phyloP scores from a whole-genome alignment of 208 protist species.

The Crithidia sp. region DNA sequence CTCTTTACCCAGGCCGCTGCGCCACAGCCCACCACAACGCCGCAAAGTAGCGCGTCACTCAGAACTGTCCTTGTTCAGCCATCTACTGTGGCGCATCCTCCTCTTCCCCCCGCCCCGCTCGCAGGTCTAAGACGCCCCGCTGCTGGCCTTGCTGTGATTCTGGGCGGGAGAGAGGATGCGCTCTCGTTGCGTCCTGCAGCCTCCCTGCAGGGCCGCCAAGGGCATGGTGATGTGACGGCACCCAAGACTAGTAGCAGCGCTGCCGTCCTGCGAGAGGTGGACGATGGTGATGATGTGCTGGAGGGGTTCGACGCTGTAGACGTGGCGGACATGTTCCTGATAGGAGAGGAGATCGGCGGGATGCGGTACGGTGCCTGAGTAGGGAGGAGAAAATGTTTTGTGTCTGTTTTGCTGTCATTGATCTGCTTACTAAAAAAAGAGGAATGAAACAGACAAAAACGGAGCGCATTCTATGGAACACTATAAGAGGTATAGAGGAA shows the following conservation, averaged over 20 bases:
- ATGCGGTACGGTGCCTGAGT: slow-evolving; percentile 43
- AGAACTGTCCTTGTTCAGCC: too few species aligned
- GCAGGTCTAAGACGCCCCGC: not conserved
- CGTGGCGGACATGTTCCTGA: slow-evolving; percentile 58
- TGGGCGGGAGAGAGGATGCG: not conserved
- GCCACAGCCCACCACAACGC: not conserved
- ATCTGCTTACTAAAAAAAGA: too few species aligned
- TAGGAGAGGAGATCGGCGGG: slow-evolving; percentile 65
- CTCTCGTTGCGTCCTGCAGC: not conserved
- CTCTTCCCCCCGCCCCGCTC: not conserved
- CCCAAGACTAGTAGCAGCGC: too few species aligned
- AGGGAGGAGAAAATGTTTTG: not conserved
- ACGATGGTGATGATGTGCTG: slow-evolving; percentile 40
- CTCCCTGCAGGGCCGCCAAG: not conserved
- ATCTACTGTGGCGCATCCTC: not conserved
- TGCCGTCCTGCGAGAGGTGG: slow-evolving; percentile 5
- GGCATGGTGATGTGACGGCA: too few species aligned
- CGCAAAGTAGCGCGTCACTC: too few species aligned
- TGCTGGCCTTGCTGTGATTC: not conserved
- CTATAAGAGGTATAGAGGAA: too few species aligned
- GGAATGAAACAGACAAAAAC: too few species aligned
- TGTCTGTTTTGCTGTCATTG: slow-evolving; percentile 21
- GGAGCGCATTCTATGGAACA: too few species aligned
- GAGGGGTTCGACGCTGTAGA: slow-evolving; percentile 34
- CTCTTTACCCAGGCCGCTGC: not conserved